Conservation (phyloP, 441 rosid species). For the Gossypium davidsonii region DNA sequence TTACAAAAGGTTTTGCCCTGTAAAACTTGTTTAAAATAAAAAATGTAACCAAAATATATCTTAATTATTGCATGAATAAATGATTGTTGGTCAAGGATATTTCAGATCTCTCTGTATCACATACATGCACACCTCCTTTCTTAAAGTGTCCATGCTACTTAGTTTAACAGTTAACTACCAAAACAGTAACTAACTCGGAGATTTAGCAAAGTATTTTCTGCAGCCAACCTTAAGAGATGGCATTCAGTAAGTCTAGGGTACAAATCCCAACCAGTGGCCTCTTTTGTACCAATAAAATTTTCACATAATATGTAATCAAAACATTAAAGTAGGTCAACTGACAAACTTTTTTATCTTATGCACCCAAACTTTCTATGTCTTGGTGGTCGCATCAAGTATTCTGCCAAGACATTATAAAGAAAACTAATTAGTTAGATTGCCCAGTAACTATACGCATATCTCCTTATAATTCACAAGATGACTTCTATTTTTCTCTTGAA, state of each 20-base stretch:
- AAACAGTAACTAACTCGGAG: not conserved
- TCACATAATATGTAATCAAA: not conserved
- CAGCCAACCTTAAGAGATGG: not conserved
- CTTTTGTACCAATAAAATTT: not conserved
- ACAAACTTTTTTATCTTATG: not conserved
- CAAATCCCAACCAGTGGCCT: not conserved
- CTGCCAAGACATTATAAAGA: not conserved
- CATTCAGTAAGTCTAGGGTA: not conserved
- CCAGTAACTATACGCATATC: not conserved
- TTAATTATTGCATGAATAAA: not conserved
- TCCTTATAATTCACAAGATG: not conserved
- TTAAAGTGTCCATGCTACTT: constrained; percentile 4
- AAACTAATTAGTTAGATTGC: not conserved
- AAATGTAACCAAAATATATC: not conserved
- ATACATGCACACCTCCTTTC: not conserved
- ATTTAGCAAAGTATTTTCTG: not conserved
- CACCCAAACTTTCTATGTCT: not conserved
- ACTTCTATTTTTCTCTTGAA: not conserved
- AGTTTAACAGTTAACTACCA: not conserved
- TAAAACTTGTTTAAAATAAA: not conserved
- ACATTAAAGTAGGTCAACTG: not conserved
- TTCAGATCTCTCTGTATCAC: not conserved
- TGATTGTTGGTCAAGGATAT: not conserved
- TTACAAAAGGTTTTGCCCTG: not conserved
- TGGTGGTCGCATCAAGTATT: not conserved